A percentile compares a stretch with the other conserved stretches of the same genome.
Conservation (phyloP, 2,329 filamentous ascomycete genomes). For the Rugonectria rugulosa region DNA sequence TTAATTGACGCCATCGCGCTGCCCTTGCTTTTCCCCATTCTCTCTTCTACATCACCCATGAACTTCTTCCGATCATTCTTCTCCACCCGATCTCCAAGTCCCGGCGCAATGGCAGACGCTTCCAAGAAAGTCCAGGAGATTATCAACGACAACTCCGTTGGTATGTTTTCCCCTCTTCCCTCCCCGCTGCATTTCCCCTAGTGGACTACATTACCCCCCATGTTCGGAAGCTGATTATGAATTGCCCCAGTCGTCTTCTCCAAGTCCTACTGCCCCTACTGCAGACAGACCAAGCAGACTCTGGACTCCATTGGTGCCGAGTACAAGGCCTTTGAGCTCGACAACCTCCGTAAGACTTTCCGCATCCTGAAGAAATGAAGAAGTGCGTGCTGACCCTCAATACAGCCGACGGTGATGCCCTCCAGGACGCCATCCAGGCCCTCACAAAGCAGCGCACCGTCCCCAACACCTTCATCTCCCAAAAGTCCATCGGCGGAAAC, state of each 20-base stretch:
- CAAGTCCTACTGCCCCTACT: conserved; percentile 97
- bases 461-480: conserved; percentile 91
- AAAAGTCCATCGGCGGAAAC: conserved; percentile 96
- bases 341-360: conserved; percentile 71
- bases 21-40: conserved; percentile 4
- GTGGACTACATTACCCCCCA: conserved; percentile 13
- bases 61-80: conserved; percentile 80
- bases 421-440: conserved; percentile 84
- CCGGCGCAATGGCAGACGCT: conserved; percentile 80
- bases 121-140: conserved; percentile 84
- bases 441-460: conserved; percentile 88
- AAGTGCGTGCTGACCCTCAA: conserved; percentile 27
- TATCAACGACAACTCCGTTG: conserved; percentile 89
- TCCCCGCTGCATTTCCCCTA: background rate
- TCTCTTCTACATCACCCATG: conserved; percentile 46
- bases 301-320: conserved; percentile 76
- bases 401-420: conserved; percentile 78
- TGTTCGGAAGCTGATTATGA: conserved; percentile 4
- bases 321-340: conserved; percentile 80
- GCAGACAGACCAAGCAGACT: conserved; percentile 77
- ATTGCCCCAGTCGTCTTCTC: conserved; percentile 83
- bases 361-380: background rate
- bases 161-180: conserved; percentile 54
- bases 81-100: conserved; percentile 62
- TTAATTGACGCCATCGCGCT: conserved; percentile 31